Base-by-base conservation (phyloP, 23 red algal genomes). In the Porphyridium purpureum region DNA sequence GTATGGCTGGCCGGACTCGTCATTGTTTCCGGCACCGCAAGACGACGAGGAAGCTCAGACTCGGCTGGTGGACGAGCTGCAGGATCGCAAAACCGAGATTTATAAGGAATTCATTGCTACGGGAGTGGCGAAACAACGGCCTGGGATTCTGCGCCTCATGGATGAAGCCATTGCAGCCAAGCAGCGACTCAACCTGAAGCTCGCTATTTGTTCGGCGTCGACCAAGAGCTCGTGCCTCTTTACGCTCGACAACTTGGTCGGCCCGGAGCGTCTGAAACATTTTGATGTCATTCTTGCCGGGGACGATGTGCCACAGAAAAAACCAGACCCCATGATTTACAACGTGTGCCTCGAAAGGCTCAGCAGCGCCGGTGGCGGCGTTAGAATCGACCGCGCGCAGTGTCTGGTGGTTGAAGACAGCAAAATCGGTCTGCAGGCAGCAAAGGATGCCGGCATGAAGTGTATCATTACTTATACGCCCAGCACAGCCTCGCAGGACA, bases 241-340 rank as follows among this genome's bases (percentile, higher is more conserved):
- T 17, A 68, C 74, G 27, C 80, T 98, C 30, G 15, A 76, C 22
- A 21, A 0, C 19, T 31, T 98, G 33, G n/a, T 98, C 5, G 74
- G 84, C 31, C 21, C 47, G 7, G 49, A 54, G 4, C 90, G 90
- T 0, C 29, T 86, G 1, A 44, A 21, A 22, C 29, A 50, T 29
- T 86, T 98, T 47, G 68, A 79, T 19, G 31, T 98, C 0, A 33
- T 98, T 6, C 25, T 98, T 41, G 90, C 90, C 2, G 90, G 90
- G 7, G 90, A 85, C 52, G 57, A 62, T 15, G 90, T 86, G 21
- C 30, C 52, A 11, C 14, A 30, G 4, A 98, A 98, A 67, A 98
- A 98, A 47, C 90, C 90, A 0, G 79, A 98, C 59, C 90, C 90
- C 27, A 68, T 83, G 66, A 86, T 98, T 34, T 98, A 98, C 57